Evolutionary conservation across 176 grass and related monocot species (phyloP).

Genomic region (Pontederia crassipes): DNA sequence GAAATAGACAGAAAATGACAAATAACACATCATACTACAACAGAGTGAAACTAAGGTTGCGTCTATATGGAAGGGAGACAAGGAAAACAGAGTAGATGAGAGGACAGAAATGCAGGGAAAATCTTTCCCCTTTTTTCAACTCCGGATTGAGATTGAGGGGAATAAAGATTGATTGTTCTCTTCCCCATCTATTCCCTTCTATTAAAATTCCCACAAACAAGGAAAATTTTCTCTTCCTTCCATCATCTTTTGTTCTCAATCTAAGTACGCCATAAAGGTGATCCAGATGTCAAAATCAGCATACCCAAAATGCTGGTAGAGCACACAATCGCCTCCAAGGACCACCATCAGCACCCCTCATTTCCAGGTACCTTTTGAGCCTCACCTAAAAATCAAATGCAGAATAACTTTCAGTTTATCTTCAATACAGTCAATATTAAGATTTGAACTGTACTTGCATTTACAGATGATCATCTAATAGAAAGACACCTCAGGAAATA

Average conservation of each 20-base stretch:
- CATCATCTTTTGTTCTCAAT: too few relatives aligned
- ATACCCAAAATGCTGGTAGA: slow-evolving; percentile 94
- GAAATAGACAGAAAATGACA: background rate
- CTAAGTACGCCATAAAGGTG: background rate
- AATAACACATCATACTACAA: background rate
- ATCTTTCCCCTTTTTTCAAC: background rate
- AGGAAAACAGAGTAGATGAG: background rate
- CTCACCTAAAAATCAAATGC: slow-evolving; percentile 58
- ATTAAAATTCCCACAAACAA: too few relatives aligned
- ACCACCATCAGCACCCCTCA: slow-evolving; percentile 97
- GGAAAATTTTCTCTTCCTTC: too few relatives aligned
- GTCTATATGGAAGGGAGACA: background rate
- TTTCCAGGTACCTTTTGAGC: slow-evolving; percentile 95
- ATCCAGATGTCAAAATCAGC: background rate
- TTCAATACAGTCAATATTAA: background rate
- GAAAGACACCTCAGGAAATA: slow-evolving; percentile 85
- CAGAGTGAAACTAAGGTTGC: too few relatives aligned
- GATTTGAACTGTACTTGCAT: background rate
- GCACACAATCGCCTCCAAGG: slow-evolving; percentile 98
- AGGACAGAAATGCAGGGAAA: background rate
- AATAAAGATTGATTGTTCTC: too few relatives aligned
- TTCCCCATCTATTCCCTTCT: too few relatives aligned
- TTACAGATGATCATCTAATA: background rate
- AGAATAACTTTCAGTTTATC: slow-evolving; percentile 16
- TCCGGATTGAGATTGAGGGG: too few relatives aligned